Evolutionary conservation across 2,329 filamentous ascomycete genomes (phyloP).

Genomic region (Thelonectria rubi): DNA sequence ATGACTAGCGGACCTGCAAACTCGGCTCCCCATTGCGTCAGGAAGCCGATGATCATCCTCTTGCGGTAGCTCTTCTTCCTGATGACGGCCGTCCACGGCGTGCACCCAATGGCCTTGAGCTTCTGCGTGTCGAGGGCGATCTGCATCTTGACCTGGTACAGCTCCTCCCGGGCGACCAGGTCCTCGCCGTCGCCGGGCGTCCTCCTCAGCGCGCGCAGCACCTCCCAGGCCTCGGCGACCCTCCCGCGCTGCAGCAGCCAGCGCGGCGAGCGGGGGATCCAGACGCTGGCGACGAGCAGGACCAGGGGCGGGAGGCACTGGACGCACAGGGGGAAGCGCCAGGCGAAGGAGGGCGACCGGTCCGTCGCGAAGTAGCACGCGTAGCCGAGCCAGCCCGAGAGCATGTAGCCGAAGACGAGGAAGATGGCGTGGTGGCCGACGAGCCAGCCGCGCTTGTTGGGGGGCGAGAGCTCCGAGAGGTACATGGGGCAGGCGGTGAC

Average conservation of each 20-base stretch:
- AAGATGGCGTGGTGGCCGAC: slow-evolving; percentile 60
- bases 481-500: slow-evolving; percentile 49
- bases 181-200: slow-evolving; percentile 46
- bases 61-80: slow-evolving; percentile 59
- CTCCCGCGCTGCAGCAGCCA: slow-evolving; percentile 59
- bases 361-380: slow-evolving; percentile 47
- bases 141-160: slow-evolving; percentile 57
- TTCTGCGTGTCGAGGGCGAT: slow-evolving; percentile 53
- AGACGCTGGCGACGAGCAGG: slow-evolving; percentile 47
- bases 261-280: slow-evolving; percentile 54
- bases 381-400: slow-evolving; percentile 53
- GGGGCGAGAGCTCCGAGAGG: slow-evolving; percentile 45
- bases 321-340: slow-evolving; percentile 55
- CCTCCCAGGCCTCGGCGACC: slow-evolving; percentile 54
- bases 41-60: slow-evolving; percentile 60
- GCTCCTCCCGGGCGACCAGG: slow-evolving; percentile 55
- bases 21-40: slow-evolving; percentile 63
- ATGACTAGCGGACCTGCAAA: slow-evolving; percentile 63
- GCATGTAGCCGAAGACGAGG: slow-evolving; percentile 56
- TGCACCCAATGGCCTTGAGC: slow-evolving; percentile 50
- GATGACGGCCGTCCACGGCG: slow-evolving; percentile 55
- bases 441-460: slow-evolving; percentile 57
- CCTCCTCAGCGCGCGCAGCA: slow-evolving; percentile 50
- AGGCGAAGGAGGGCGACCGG: slow-evolving; percentile 48
- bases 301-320: slow-evolving; percentile 52